These are phyloP conservation scores for Diaporthe sp. DNA, from an alignment of 2,329 filamentous ascomycete species.

Conservation along the genomic window DNA sequence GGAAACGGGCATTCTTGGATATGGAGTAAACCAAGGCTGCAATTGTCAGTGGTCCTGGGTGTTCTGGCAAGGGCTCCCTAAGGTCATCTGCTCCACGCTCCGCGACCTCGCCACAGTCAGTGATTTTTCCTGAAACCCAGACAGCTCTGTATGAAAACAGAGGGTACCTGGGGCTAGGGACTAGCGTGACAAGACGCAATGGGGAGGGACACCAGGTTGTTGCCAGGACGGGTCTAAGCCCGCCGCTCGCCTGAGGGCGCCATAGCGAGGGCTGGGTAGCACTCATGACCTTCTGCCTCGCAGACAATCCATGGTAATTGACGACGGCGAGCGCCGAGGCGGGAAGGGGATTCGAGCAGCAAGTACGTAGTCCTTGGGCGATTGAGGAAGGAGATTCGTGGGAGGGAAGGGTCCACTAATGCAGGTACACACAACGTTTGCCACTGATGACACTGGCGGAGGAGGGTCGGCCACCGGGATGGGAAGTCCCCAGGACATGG, in stretches of 20 bases:
- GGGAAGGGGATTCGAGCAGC: not conserved
- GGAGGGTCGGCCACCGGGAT: not conserved
- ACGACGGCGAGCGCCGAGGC: not conserved
- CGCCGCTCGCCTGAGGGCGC: slow-evolving; percentile 10
- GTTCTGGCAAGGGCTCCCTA: not conserved
- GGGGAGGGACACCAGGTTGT: not conserved
- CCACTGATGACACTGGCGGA: not conserved
- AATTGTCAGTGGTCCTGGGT: not conserved
- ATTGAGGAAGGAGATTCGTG: not conserved
- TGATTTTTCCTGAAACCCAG: not conserved
- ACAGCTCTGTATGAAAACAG: slow-evolving; percentile 13
- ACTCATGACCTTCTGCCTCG: slow-evolving; percentile 2
- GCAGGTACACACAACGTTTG: slow-evolving; percentile 17
- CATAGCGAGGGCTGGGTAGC: not conserved
- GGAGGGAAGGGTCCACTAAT: not conserved
- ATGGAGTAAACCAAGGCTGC: slow-evolving; percentile 2
- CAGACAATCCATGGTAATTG: not conserved
- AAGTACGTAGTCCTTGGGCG: not conserved
- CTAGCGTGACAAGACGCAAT: not conserved
- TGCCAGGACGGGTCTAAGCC: not conserved
- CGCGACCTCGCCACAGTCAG: slow-evolving; percentile 2
- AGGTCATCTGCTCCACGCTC: slow-evolving; percentile 6
- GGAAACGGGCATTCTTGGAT: not conserved
- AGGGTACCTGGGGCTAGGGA: not conserved
- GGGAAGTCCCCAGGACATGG: not conserved